Evolutionary conservation across 2,329 filamentous ascomycete genomes (phyloP).

Genomic region (Aphanocladium album): DNA sequence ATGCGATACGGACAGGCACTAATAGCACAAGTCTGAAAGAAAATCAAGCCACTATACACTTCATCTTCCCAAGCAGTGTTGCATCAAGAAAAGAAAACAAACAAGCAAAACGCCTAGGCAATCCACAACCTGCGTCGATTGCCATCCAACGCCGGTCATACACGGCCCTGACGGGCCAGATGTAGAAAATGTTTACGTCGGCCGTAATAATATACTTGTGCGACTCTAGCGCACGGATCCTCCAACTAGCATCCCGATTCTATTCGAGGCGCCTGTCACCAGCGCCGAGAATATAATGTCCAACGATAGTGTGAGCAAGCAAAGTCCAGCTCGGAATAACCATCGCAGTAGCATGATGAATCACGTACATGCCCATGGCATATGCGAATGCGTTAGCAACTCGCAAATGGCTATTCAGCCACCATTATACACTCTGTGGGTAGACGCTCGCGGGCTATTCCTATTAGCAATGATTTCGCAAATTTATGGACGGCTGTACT

Average conservation of each 20-base stretch:
- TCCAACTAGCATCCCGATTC: not conserved
- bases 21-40: not conserved
- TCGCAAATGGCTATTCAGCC: not conserved
- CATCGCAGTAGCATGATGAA: not conserved
- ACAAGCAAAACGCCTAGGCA: conserved; percentile 8
- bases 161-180: not conserved
- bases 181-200: not conserved
- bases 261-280: not conserved
- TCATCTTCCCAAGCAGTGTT: conserved; percentile 1
- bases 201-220: conserved; percentile 5
- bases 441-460: conserved; percentile 49
- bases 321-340: not conserved
- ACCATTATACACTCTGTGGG: conserved; percentile 48
- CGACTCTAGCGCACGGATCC: conserved; percentile 1
- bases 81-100: not conserved
- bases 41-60: not conserved
- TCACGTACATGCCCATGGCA: not conserved
- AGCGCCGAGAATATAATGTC: not conserved
- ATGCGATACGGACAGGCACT: not conserved
- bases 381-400: not conserved
- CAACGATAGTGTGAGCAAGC: not conserved
- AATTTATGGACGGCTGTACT: conserved; percentile 33
- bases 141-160: conserved; percentile 6
- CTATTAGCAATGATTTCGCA: conserved; percentile 4
- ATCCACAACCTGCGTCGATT: conserved; percentile 6